Evolutionary conservation across 177 flowering plant species (phyloP).

Genomic region (Vitis hybrid): DNA sequence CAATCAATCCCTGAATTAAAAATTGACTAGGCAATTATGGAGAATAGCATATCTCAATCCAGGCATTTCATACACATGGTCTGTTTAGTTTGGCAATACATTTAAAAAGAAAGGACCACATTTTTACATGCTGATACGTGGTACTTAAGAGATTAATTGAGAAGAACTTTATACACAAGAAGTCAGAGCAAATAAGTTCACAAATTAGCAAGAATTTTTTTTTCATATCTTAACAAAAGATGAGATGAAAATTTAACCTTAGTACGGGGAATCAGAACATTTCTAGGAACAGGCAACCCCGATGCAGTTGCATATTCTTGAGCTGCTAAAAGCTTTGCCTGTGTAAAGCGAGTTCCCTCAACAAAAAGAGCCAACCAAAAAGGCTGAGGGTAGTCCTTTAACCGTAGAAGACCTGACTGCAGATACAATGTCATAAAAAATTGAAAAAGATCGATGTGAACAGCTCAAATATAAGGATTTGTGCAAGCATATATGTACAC

Average conservation of each 20-base stretch:
- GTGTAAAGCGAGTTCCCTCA: constrained; percentile 97
- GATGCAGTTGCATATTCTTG: constrained; percentile 88
- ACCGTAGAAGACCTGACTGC: constrained; percentile 80
- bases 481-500: background rate
- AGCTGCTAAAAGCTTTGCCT: constrained; percentile 91
- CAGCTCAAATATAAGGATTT: background rate
- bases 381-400: constrained; percentile 82
- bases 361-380: constrained; percentile 99
- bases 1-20: too few species aligned
- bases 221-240: background rate
- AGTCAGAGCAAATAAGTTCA: too few species aligned
- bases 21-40: too few species aligned
- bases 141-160: too few species aligned
- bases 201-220: too few species aligned
- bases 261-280: constrained; percentile 97
- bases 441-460: constrained; percentile 9
- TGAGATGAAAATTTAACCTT: constrained; percentile 50
- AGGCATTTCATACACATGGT: too few species aligned
- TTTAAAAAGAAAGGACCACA: too few species aligned
- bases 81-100: too few species aligned
- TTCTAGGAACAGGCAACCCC: constrained; percentile 86
- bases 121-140: too few species aligned
- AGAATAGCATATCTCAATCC: too few species aligned
- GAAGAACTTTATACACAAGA: too few species aligned
- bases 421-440: constrained; percentile 21